Base-by-base conservation (phyloP, 768 basidiomycete species). In the Flagelloscypha sp. region DNA sequence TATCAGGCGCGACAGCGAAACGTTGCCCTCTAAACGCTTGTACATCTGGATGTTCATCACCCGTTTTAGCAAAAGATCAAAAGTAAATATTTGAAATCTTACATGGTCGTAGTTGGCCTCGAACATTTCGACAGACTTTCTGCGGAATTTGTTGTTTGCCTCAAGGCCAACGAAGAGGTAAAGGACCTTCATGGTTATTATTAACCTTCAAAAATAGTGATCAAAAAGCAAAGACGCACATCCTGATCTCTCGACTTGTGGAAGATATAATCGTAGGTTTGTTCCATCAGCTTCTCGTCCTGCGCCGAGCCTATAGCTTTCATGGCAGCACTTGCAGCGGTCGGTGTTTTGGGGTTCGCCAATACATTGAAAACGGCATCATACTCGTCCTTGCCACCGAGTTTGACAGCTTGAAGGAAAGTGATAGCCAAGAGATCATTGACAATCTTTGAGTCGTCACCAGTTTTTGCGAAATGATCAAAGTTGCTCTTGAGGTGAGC, bases 371-470 rank as follows among this genome's bases (percentile, higher is more conserved):
- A 66, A 27, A 83, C 65, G 24, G 79, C 77, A 22, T 86, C 74
- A 48, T 79, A 94, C 50, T 93, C 90, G 17, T 59, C 62, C 22
- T 58, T 58, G 15, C 88, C 86, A 25, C 86, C 88, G 48, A 84
- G 61, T 51, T 71, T 68, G 37, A 88, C 82, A 35, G 79, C 79
- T 77, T 84, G 41, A 7, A 38, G 46, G 54, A 67, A 79, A 27
- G 74, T 74, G 27, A 68, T 58, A 19, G 63, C 49, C 45, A 82
- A 71, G 30, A 98, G 58, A 59, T 97, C 93, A 18, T 76, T 71
- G 6, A 88, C 86, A 45, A 98, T 86, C 35, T 57, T 64, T 0
- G 79, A 80, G 47, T 82, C 75, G 50, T 94, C 84, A 6, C 75
- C 74, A 10, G 76, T 84, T 40, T 74, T 67, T 47, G 82, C 55